Evolutionary conservation across 768 basidiomycete genomes (phyloP), one percentile per base, ranked within the genome.

Genomic region (Boletus sensibilis): DNA sequence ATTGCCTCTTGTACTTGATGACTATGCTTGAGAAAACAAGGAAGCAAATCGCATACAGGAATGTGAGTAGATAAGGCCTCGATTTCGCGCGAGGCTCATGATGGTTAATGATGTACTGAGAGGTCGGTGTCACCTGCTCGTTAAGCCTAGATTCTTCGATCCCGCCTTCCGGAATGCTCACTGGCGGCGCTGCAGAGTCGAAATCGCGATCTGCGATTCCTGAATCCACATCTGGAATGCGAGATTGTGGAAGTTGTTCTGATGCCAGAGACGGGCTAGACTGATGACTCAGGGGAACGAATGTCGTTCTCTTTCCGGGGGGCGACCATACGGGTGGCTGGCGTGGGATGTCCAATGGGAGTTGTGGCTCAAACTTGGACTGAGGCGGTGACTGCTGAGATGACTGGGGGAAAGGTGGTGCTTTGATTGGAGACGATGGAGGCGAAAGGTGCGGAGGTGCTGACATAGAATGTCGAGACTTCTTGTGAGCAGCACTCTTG

Each of bases 391-490:
- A 78, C 25, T 57, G 67, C 62, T 63, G 70, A 50, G 65, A 50
- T 39, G 58, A 60, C 53, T 18, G 42, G n/a, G 55, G 61, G n/a
- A 64, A 57, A 11, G 61, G 44, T 14, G 68, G 61, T 5, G 68
- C 56, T 63, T 67, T 73, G 27, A 67, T 49, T 31, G 79, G 76
- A 20, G 81, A 76, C 25, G 77, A 76, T 13, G 78, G 74, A 1
- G 79, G 76, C 9, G 73, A 73, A 25, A 71, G 58, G 62, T 85
- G 81, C 7, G 86, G 86, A 25, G 87, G 88, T 13, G 85, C 87
- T 14, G 90, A 90, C 59, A 82, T 78, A 4, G 88, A 88, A 68
- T 87, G 86, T 46, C 87, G 84, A 29, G 82, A 78, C 65, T 81
- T 86, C 41, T 77, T 80, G 6, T 76, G 65, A 8, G 56, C 61